phyloP scores from a whole-genome alignment of 176 grass and related monocot species.

The Ensete ventricosum region DNA sequence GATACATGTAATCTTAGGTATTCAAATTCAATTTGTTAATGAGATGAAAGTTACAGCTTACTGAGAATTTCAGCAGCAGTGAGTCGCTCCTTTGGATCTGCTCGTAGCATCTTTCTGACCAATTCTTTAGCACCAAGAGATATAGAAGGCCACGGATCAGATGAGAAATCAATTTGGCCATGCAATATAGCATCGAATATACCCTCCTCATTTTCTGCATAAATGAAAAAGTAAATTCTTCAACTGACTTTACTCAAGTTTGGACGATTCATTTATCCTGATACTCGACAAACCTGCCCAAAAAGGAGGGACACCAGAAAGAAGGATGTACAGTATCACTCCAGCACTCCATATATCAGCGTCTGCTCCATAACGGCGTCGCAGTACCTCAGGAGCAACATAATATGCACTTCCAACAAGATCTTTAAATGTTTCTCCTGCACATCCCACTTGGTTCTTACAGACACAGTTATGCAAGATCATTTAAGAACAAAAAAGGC shows the following conservation, averaged over 20 bases:
- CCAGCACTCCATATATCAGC: slow-evolving; percentile 98
- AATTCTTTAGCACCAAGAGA: slow-evolving; percentile 81
- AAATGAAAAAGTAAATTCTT: slow-evolving; percentile 13
- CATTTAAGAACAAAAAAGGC: neutral
- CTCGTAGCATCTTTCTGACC: slow-evolving; percentile 82
- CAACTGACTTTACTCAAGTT: neutral
- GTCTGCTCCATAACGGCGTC: slow-evolving; percentile 70
- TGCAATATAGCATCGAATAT: slow-evolving; percentile 78
- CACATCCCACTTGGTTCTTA: slow-evolving; percentile 1
- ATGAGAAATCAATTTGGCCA: slow-evolving; percentile 77
- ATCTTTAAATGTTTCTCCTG: slow-evolving; percentile 86
- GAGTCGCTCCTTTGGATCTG: slow-evolving; percentile 83
- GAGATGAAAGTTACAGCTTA: slow-evolving; percentile 16
- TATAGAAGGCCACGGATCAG: slow-evolving; percentile 89
- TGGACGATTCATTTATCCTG: neutral
- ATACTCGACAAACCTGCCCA: slow-evolving; percentile 58
- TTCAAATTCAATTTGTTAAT: neutral
- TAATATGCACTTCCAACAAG: slow-evolving; percentile 97
- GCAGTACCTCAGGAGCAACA: slow-evolving; percentile 93
- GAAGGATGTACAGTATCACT: slow-evolving; percentile 96
- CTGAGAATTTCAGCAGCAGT: slow-evolving; percentile 91
- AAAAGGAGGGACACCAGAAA: slow-evolving; percentile 95
- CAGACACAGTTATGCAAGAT: neutral
- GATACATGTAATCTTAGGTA: neutral
- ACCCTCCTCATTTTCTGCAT: slow-evolving; percentile 86